Evolutionary conservation across 179 eudicot species (phyloP), one percentile per base, ranked within the genome.

Genomic region (Silene coronaria): DNA sequence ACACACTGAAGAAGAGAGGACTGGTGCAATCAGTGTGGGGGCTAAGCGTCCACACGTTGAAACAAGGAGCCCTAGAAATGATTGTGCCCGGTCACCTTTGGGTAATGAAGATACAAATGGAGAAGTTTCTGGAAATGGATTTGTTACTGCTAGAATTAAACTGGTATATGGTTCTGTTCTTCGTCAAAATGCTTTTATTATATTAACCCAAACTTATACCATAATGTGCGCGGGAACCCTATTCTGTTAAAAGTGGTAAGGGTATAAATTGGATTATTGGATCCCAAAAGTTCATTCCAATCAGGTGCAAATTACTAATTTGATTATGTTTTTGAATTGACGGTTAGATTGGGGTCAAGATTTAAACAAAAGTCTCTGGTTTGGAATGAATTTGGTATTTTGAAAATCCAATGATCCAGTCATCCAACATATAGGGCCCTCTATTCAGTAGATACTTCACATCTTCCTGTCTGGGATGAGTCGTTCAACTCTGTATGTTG

Each of bases 121-220:
- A 70, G 91, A 88, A 75, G 77, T 62, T 78, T 77, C 91, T 65
- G 82, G 85, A 66, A 87, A 88, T 79, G 91, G 91, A 65, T 95
- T 95, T 88, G 95, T 95, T 57, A 90, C 93, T 81, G 99, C 99
- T 64, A 89, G 93, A 76, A 80, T 90, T 64, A 95, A 95, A 87
- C 68, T 95, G 97, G 99, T 95, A 92, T 95, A 92, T 60, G 48
- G 2, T 30, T 14, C 17, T 72, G 66, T 68, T 12, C 19, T 28
- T 67, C 51, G n/a, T n/a, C n/a, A n/a, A 46, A 58, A 58, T 72
- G 27, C 46, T 32, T 71, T 24, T 55, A 46, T 27, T 38, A 22
- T 19, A 14, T n/a, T 6, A 17, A 6, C 28, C 64, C 21, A 27
- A 14, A 0, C 19, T 3, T 22, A 4, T 36, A 16, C 19, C 26